These are phyloP conservation scores for Penicillium sp. DNA, from an alignment of 2,329 filamentous ascomycete genomes.

Conservation along the genomic window DNA sequence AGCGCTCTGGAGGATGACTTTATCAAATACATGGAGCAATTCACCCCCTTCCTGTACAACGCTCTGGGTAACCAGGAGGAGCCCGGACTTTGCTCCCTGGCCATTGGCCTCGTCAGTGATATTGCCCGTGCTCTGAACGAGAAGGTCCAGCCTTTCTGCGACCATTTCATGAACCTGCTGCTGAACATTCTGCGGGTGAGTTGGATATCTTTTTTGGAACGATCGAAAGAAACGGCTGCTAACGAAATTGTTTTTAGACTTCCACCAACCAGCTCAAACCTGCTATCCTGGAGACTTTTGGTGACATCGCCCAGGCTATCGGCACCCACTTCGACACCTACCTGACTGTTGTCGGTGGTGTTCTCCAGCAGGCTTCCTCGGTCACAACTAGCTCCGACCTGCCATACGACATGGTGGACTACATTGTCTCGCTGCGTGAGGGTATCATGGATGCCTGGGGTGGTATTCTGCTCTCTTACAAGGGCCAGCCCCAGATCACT, in stretches of 20 bases:
- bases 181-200: slow-evolving; percentile 83
- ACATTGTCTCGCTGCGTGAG: slow-evolving; percentile 90
- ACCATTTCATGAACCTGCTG: slow-evolving; percentile 97
- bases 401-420: slow-evolving; percentile 95
- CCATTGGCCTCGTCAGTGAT: slow-evolving; percentile 95
- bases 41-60: slow-evolving; percentile 89
- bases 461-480: slow-evolving; percentile 94
- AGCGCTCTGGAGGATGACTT: slow-evolving; percentile 93
- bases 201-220: not conserved
- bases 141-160: slow-evolving; percentile 91
- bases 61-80: slow-evolving; percentile 96
- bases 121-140: slow-evolving; percentile 90
- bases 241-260: slow-evolving; percentile 20
- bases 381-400: slow-evolving; percentile 80
- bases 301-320: slow-evolving; percentile 95
- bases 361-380: slow-evolving; percentile 87
- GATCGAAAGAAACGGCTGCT: not conserved
- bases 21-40: slow-evolving; percentile 95
- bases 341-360: slow-evolving; percentile 86
- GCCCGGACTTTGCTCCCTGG: slow-evolving; percentile 91
- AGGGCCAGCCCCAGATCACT: slow-evolving; percentile 63
- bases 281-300: slow-evolving; percentile 95
- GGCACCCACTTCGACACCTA: slow-evolving; percentile 91
- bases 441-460: slow-evolving; percentile 99
- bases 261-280: slow-evolving; percentile 95